Percentiles rank a stretch among this genome's conserved stretches.
Conservation (phyloP, 2,329 filamentous ascomycete genomes). For the Coniochaeta ligniaria region DNA sequence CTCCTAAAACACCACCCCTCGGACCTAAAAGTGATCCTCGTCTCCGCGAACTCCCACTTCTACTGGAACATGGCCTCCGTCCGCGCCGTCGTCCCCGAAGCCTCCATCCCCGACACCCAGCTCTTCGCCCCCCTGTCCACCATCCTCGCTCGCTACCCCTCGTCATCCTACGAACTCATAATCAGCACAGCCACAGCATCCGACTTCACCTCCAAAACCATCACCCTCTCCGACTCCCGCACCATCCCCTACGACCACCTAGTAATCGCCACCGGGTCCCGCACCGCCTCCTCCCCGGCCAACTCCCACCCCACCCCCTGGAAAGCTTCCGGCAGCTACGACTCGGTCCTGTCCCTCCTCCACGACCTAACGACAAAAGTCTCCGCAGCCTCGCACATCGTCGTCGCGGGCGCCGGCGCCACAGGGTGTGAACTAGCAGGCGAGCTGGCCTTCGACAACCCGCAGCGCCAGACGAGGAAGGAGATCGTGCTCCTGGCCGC, state of each 20-base stretch:
- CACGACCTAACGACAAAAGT: constrained; percentile 32
- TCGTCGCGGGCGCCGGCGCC: constrained; percentile 48
- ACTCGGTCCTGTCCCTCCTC: constrained; percentile 34
- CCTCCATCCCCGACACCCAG: constrained; percentile 38
- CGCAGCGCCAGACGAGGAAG: constrained; percentile 28
- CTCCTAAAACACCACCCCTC: constrained; percentile 45
- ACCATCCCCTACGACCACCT: constrained; percentile 46
- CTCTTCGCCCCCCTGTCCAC: constrained; percentile 41
- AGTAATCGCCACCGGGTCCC: constrained; percentile 49
- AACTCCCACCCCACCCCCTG: constrained; percentile 34
- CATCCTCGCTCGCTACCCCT: constrained; percentile 42
- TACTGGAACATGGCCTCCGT: constrained; percentile 53
- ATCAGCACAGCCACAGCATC: constrained; percentile 40
- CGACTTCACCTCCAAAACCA: constrained; percentile 32
- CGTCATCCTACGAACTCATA: constrained; percentile 42
- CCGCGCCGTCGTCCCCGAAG: constrained; percentile 43
- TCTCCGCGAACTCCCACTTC: constrained; percentile 51
- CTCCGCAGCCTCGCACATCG: constrained; percentile 38
- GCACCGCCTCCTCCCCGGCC: constrained; percentile 21
- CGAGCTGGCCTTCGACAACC: constrained; percentile 40
- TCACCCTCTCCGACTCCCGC: constrained; percentile 28
- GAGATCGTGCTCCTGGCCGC: constrained; percentile 40
- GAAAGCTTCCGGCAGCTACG: constrained; percentile 42
- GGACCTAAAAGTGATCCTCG: constrained; percentile 46
- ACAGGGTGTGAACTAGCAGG: constrained; percentile 50